A percentile compares a stretch with the other conserved stretches of the same genome.
Conservation (phyloP, 73 alveolate genomes). For the Durusdinium trenchii region DNA sequence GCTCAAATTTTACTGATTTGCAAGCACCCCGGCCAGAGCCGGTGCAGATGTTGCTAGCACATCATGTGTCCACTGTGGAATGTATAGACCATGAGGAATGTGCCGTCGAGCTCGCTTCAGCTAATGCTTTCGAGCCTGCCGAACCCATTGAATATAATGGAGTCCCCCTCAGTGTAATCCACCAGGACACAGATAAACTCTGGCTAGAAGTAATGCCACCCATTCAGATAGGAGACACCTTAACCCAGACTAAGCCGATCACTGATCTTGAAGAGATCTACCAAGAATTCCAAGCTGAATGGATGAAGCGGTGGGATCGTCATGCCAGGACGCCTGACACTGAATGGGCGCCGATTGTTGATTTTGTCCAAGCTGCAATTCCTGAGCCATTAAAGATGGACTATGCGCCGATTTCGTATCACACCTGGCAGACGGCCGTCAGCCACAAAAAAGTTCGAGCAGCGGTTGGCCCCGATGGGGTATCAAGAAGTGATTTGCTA, state of each 20-base stretch:
- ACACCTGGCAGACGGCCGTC: neutral
- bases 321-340: neutral
- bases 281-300: neutral
- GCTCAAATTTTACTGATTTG: too few species aligned
- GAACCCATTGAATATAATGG: too few species aligned
- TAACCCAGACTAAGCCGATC: neutral
- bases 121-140: too few species aligned
- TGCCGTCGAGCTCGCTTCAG: too few species aligned
- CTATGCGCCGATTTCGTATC: neutral
- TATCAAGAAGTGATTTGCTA: neutral
- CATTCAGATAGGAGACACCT: neutral
- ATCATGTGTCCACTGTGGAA: too few species aligned
- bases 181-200: neutral
- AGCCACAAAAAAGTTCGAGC: neutral
- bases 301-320: neutral
- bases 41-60: too few species aligned
- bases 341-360: neutral
- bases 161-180: neutral
- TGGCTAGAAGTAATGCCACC: neutral
- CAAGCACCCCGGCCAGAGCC: too few species aligned
- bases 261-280: neutral
- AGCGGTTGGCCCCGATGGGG: conserved; percentile 25
- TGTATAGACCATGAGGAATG: too few species aligned
- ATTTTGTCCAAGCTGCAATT: neutral
- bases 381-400: neutral